These are phyloP conservation scores for Paramecium octaurelia DNA, from an alignment of 73 alveolate species.

Conservation along the genomic window DNA sequence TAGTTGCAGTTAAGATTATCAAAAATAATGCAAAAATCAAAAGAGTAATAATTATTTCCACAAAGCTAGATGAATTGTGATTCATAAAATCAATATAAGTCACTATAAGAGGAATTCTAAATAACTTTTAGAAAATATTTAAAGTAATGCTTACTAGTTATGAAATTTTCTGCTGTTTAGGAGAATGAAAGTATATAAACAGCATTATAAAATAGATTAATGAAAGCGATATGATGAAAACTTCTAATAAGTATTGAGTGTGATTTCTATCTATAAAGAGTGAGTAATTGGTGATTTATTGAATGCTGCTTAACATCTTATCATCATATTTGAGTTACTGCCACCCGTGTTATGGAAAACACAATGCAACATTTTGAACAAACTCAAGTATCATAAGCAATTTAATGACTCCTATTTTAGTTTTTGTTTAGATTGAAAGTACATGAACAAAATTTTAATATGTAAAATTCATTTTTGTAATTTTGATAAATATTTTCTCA, in stretches of 20 bases:
- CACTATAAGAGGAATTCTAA: not conserved
- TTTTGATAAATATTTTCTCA: slow-evolving; percentile 13
- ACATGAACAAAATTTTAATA: slow-evolving; percentile 8
- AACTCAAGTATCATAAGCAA: not conserved
- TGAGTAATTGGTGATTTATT: not conserved
- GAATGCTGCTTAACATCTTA: not conserved
- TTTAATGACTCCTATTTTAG: not conserved
- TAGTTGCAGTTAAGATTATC: not conserved
- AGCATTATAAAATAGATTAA: not conserved
- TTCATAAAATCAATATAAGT: not conserved
- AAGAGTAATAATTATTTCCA: not conserved
- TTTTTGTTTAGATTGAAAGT: not conserved
- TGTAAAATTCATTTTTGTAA: not conserved
- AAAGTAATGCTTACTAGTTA: not conserved
- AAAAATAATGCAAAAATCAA: not conserved
- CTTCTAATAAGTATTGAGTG: not conserved
- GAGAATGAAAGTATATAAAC: not conserved
- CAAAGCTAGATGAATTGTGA: not conserved
- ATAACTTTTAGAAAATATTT: not conserved
- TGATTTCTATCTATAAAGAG: not conserved
- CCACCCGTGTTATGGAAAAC: slow-evolving; percentile 27
- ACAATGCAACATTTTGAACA: slow-evolving; percentile 5
- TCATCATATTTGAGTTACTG: not conserved
- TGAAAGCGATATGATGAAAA: not conserved
- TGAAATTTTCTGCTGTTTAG: not conserved